Conservation (phyloP, 768 basidiomycete genomes). For the Pulveroboletus sp. region DNA sequence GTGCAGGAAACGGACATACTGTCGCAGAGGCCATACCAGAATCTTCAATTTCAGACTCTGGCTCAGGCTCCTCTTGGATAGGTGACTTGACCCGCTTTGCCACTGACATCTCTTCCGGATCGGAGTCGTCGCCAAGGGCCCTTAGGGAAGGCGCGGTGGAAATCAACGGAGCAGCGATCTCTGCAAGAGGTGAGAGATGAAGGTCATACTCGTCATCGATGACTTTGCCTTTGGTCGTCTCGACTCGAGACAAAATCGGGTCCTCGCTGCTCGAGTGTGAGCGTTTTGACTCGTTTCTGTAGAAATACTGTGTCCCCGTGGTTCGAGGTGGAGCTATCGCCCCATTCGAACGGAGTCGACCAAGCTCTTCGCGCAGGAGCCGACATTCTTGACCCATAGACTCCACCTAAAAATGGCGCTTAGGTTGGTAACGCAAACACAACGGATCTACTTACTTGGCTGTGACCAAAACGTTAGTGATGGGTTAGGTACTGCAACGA, state of each 20-base stretch:
- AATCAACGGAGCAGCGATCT: slow-evolving; percentile 21
- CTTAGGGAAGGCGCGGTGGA: slow-evolving; percentile 27
- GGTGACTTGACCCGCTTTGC: slow-evolving; percentile 14
- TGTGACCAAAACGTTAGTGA: slow-evolving; percentile 23
- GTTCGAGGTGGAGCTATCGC: slow-evolving; percentile 10
- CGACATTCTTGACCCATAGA: slow-evolving; percentile 24
- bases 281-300: slow-evolving; percentile 20
- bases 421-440: background rate
- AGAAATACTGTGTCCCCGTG: slow-evolving; percentile 21
- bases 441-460: slow-evolving; percentile 31
- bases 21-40: background rate
- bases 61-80: slow-evolving; percentile 22
- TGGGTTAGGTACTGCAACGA: slow-evolving; percentile 5
- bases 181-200: slow-evolving; percentile 30
- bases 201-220: slow-evolving; percentile 26
- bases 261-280: slow-evolving; percentile 16
- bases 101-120: slow-evolving; percentile 25
- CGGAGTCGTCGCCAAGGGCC: slow-evolving; percentile 28
- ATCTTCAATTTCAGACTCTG: slow-evolving; percentile 26
- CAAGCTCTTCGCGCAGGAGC: slow-evolving; percentile 25
- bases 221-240: slow-evolving; percentile 20
- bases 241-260: slow-evolving; percentile 6
- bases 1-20: slow-evolving; percentile 23
- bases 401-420: slow-evolving; percentile 18
- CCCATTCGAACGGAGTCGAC: slow-evolving; percentile 18